A percentile compares a stretch with the other conserved stretches of the same genome.
Conservation (phyloP, 2,329 filamentous ascomycete genomes). For the Ceratocystiopsis sp. region DNA sequence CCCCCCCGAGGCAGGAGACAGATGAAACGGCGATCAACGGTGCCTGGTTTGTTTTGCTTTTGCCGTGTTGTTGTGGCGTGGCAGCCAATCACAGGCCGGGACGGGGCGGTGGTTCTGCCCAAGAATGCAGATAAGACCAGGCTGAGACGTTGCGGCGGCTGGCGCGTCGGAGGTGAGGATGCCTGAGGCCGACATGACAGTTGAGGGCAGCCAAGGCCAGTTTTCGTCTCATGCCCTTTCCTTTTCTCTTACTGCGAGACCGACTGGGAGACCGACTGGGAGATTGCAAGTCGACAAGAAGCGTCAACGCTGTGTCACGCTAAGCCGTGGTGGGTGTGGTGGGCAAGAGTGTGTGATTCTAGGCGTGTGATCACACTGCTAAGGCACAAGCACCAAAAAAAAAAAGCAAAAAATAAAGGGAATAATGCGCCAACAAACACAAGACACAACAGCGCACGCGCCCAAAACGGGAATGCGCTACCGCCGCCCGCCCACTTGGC, state of each 20-base stretch:
- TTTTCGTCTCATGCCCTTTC: too few relatives aligned
- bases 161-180: too few relatives aligned
- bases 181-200: too few relatives aligned
- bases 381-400: neutral
- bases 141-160: neutral
- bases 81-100: conserved; percentile 21
- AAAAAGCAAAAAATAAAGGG: conserved; percentile 1
- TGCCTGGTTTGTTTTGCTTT: neutral
- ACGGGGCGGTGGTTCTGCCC: neutral
- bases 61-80: conserved; percentile 1
- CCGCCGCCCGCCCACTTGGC: neutral
- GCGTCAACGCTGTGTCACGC: too few relatives aligned
- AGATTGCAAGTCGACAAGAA: too few relatives aligned
- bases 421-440: neutral
- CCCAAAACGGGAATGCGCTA: neutral
- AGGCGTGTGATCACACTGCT: too few relatives aligned
- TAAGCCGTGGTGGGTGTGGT: too few relatives aligned
- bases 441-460: neutral
- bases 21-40: conserved; percentile 5
- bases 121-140: neutral
- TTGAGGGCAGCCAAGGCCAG: too few relatives aligned
- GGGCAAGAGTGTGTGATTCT: too few relatives aligned
- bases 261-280: too few relatives aligned
- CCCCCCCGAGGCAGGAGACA: too few relatives aligned
- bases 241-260: too few relatives aligned